phyloP scores from a whole-genome alignment of 345 rosid genomes.

The Psidium guajava region DNA sequence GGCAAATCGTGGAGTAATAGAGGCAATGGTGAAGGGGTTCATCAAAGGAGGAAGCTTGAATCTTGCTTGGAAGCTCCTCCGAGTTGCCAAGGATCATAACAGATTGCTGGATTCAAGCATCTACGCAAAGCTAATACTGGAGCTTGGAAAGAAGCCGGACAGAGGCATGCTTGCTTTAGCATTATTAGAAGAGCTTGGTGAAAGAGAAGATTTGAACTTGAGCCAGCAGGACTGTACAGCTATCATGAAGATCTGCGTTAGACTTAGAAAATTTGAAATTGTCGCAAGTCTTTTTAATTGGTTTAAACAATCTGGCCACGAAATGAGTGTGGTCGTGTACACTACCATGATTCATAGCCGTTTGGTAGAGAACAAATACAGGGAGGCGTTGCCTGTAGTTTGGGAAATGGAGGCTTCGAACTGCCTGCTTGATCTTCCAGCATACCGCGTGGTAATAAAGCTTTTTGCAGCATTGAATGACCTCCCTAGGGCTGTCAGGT shows the following conservation, averaged over 20 bases:
- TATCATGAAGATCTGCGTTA: constrained; percentile 71
- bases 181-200: constrained; percentile 55
- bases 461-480: constrained; percentile 69
- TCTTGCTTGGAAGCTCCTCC: constrained; percentile 60
- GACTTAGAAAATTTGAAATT: constrained; percentile 37
- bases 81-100: constrained; percentile 33
- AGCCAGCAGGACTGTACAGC: constrained; percentile 75
- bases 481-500: constrained; percentile 58
- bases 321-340: constrained; percentile 64
- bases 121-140: constrained; percentile 62
- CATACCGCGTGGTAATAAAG: constrained; percentile 70
- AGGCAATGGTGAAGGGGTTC: constrained; percentile 75
- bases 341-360: constrained; percentile 76
- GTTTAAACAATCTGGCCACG: constrained; percentile 49
- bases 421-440: constrained; percentile 74
- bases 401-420: constrained; percentile 84
- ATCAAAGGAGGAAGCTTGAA: constrained; percentile 53
- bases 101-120: constrained; percentile 54
- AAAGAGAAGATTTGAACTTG: constrained; percentile 51
- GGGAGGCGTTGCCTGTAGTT: constrained; percentile 73
- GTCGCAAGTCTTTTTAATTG: constrained; percentile 59
- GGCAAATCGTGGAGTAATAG: constrained; percentile 59
- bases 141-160: constrained; percentile 71
- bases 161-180: constrained; percentile 29
- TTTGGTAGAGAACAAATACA: constrained; percentile 37